These are phyloP conservation scores for Diaporthe batatas DNA, from an alignment of 2,329 filamentous ascomycete genomes.

Conservation along the genomic window DNA sequence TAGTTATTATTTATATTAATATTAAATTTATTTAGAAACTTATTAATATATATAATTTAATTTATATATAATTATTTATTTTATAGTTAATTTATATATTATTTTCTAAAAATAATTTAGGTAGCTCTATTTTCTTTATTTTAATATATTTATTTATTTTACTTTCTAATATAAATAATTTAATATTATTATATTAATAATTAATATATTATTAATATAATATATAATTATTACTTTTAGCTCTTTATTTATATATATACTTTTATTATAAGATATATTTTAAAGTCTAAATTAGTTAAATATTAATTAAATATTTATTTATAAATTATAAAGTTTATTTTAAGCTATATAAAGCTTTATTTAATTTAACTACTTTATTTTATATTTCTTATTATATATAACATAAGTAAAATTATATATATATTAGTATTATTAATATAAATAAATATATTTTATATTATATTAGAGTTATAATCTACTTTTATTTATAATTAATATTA, in stretches of 20 bases:
- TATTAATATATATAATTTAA: not conserved
- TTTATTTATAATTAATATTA: conserved; percentile 3
- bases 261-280: no score
- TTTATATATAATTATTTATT: not conserved
- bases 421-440: not conserved
- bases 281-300: no score
- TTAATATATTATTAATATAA: not conserved
- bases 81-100: conserved; percentile 3
- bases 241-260: no score
- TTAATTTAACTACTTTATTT: conserved; percentile 13
- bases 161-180: not conserved
- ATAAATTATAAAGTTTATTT: not conserved
- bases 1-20: conserved; percentile 1
- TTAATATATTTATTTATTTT: not conserved
- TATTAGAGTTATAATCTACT: not conserved
- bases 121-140: not conserved
- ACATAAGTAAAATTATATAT: no score
- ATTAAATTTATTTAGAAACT: no score
- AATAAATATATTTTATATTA: not conserved
- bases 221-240: no score
- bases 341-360: conserved; percentile 18
- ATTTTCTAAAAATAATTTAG: not conserved
- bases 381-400: no score
- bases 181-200: no score
- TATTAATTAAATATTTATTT: conserved; percentile 18